These are phyloP conservation scores for Pezicula rhizophila DNA, from an alignment of 2,329 filamentous ascomycete genomes.

Conservation along the genomic window DNA sequence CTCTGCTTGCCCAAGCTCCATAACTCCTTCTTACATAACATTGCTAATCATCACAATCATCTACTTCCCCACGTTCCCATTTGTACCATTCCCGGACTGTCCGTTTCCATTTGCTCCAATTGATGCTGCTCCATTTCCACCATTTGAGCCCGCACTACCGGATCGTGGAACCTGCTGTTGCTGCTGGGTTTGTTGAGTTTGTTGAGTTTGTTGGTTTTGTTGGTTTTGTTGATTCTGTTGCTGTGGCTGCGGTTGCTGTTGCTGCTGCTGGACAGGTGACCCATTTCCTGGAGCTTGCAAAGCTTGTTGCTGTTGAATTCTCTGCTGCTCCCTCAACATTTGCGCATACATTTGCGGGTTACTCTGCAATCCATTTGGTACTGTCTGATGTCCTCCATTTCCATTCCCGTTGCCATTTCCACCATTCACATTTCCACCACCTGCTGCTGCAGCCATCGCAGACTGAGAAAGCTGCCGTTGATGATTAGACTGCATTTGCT, in stretches of 20 bases:
- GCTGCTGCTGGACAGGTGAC: slow-evolving; percentile 35
- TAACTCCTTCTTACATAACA: not conserved
- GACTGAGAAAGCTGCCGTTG: slow-evolving; percentile 42
- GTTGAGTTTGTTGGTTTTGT: slow-evolving; percentile 12
- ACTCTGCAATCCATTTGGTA: slow-evolving; percentile 31
- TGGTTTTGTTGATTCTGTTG: slow-evolving; percentile 25
- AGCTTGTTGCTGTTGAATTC: slow-evolving; percentile 25
- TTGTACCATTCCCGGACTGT: slow-evolving; percentile 3
- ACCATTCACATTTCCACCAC: slow-evolving; percentile 17
- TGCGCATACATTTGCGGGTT: slow-evolving; percentile 43
- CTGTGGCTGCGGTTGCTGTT: slow-evolving; percentile 33
- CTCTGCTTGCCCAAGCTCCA: not conserved
- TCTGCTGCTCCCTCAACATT: slow-evolving; percentile 45
- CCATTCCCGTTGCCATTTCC: slow-evolving; percentile 16
- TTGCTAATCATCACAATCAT: slow-evolving; percentile 18
- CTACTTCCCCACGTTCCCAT: slow-evolving; percentile 9
- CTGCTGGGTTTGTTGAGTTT: not conserved
- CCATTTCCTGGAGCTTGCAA: slow-evolving; percentile 12
- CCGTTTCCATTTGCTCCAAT: not conserved
- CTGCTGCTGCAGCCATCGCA: slow-evolving; percentile 44
- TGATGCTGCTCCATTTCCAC: not conserved
- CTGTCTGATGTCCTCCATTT: slow-evolving; percentile 4
- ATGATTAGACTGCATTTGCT: slow-evolving; percentile 30
- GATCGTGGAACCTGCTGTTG: slow-evolving; percentile 9
- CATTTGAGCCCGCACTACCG: slow-evolving; percentile 7